Evolutionary conservation across 495 filamentous ascomycete genomes (phyloP).

Genomic region (Xylaria nigripes): DNA sequence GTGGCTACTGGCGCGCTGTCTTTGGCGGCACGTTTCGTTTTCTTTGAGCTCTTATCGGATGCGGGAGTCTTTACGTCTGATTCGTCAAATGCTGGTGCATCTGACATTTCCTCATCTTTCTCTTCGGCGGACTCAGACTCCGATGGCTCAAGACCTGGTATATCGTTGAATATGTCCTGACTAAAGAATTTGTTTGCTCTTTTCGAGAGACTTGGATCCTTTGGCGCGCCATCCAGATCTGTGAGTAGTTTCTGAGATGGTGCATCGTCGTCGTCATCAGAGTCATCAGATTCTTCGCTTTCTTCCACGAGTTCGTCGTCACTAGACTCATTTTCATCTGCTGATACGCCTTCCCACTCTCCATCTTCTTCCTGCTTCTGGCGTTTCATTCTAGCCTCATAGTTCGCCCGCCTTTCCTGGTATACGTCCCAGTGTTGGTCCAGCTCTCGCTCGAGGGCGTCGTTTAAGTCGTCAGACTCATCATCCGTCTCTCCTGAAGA

Average conservation of each 20-base stretch:
- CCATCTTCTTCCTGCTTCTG: slow-evolving; percentile 73
- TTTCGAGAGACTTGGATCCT: slow-evolving; percentile 58
- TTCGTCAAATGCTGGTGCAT: slow-evolving; percentile 12
- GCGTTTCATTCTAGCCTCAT: slow-evolving; percentile 86
- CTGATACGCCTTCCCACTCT: slow-evolving; percentile 88
- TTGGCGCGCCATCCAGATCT: slow-evolving; percentile 42
- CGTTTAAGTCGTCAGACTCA: slow-evolving; percentile 68
- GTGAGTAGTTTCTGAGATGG: slow-evolving; percentile 35
- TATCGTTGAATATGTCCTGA: slow-evolving; percentile 86
- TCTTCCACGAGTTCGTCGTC: slow-evolving; percentile 50
- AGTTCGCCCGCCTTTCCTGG: slow-evolving; percentile 65
- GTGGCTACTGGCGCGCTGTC: slow-evolving; percentile 17
- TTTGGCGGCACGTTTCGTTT: slow-evolving; percentile 22
- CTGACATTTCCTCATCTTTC: slow-evolving; percentile 42
- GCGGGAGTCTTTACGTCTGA: slow-evolving; percentile 1
- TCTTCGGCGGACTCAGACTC: slow-evolving; percentile 39
- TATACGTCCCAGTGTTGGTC: slow-evolving; percentile 82
- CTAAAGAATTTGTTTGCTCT: slow-evolving; percentile 84
- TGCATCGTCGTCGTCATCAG: slow-evolving; percentile 28
- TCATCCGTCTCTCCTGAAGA: slow-evolving; percentile 47
- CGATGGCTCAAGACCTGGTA: slow-evolving; percentile 50
- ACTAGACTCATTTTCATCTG: slow-evolving; percentile 50
- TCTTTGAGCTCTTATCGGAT: slow-evolving; percentile 10
- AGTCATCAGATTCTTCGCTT: slow-evolving; percentile 39
- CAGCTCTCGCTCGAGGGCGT: slow-evolving; percentile 72